phyloP scores from a whole-genome alignment of 371 early-diverging fungal genomes.

The Mucor velutinosus region DNA sequence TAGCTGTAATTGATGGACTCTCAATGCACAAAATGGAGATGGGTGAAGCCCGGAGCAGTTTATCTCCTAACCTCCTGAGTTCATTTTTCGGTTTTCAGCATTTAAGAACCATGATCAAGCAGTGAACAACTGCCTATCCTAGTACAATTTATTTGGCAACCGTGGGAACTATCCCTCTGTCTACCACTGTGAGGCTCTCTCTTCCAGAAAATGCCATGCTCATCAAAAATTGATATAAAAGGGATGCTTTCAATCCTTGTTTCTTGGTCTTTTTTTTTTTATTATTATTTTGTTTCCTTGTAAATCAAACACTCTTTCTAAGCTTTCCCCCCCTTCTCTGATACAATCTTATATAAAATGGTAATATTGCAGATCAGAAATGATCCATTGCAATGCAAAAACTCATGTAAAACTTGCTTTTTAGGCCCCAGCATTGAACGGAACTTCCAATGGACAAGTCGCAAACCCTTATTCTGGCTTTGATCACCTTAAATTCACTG shows the following conservation, averaged over 20 bases:
- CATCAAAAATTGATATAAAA: constrained; percentile 5
- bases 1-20: no score
- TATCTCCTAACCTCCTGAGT: constrained; percentile 3
- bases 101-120: constrained; percentile 5
- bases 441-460: constrained; percentile 13
- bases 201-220: background rate
- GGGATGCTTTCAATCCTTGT: background rate
- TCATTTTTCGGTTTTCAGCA: constrained; percentile 13
- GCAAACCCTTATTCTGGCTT: constrained; percentile 51
- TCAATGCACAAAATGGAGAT: no score
- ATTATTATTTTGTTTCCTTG: no score
- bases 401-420: background rate
- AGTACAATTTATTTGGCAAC: constrained; percentile 13
- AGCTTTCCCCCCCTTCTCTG: background rate
- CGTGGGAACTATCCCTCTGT: constrained; percentile 16
- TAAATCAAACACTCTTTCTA: background rate
- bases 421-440: constrained; percentile 27
- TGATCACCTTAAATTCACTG: constrained; percentile 86
- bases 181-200: background rate
- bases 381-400: background rate
- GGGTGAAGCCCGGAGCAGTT: background rate
- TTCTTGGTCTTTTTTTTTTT: background rate
- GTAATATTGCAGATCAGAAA: background rate
- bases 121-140: background rate
- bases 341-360: background rate